Percentiles rank a stretch among this genome's conserved stretches.
Conservation (phyloP, 1,284 basidiomycete species). For the Sporisorium graminicola region DNA sequence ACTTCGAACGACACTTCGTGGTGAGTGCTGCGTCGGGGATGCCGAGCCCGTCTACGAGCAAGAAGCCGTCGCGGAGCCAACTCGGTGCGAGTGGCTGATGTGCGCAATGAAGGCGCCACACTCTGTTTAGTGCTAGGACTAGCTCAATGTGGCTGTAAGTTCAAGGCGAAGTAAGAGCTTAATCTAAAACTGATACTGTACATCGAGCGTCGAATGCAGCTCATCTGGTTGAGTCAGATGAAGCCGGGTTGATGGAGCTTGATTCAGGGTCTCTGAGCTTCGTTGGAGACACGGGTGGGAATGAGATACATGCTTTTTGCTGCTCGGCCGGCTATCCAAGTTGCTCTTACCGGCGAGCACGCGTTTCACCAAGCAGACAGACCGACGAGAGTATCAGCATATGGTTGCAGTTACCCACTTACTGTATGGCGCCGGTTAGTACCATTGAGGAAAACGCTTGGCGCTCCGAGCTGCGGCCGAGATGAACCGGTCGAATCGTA, state of each 20-base stretch:
- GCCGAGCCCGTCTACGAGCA: slow-evolving; percentile 33
- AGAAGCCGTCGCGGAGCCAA: slow-evolving; percentile 22
- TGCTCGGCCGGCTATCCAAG: neutral
- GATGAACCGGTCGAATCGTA: neutral
- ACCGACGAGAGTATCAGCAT: too few relatives aligned
- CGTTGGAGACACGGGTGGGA: too few relatives aligned
- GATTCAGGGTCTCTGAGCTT: neutral
- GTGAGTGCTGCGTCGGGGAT: slow-evolving; percentile 21
- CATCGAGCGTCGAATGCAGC: neutral
- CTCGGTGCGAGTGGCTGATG: slow-evolving; percentile 13
- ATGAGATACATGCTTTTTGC: neutral
- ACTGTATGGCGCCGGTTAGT: too few relatives aligned
- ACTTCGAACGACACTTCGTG: slow-evolving; percentile 59
- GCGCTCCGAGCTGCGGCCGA: neutral
- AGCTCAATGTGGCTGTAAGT: neutral
- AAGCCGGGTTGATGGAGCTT: neutral
- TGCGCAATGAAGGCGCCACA: neutral
- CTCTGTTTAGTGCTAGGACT: neutral
- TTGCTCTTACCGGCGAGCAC: neutral
- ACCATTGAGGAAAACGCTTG: neutral
- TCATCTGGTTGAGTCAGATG: neutral
- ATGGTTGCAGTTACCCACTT: too few relatives aligned
- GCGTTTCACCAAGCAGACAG: neutral
- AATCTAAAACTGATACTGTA: neutral
- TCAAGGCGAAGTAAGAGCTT: neutral